A percentile compares a stretch with the other conserved stretches of the same genome.
phyloP scores from a whole-genome alignment of 1,139 yeast species.

The Candida tetrigidarum region DNA sequence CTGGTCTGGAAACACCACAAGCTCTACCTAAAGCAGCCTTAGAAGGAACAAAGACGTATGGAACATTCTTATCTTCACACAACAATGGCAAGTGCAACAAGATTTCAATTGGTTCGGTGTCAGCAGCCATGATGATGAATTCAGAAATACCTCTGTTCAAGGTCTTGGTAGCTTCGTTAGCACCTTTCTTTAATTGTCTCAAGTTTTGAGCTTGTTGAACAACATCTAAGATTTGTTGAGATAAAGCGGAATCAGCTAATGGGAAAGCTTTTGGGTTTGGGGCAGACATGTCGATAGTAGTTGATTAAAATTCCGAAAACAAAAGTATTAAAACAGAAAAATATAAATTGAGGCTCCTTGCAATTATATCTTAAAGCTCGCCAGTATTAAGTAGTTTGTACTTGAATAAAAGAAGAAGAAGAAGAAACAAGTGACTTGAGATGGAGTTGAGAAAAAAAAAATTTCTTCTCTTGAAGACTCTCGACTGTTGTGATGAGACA shows the following conservation, averaged over 20 bases:
- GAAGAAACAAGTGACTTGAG: slow-evolving; percentile 5
- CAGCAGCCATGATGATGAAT: slow-evolving; percentile 99
- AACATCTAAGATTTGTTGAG: slow-evolving; percentile 97
- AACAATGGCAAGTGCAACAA: slow-evolving; percentile 95
- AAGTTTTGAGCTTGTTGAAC: slow-evolving; percentile 98
- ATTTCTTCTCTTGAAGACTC: slow-evolving; percentile 4
- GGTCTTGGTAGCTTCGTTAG: slow-evolving; percentile 99
- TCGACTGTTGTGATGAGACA: slow-evolving; percentile 4
- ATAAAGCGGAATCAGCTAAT: slow-evolving; percentile 91
- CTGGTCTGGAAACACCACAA: slow-evolving; percentile 99
- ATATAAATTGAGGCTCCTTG: slow-evolving; percentile 91
- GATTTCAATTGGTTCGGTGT: slow-evolving; percentile 98
- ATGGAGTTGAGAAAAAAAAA: slow-evolving; percentile 3
- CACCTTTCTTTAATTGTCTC: slow-evolving; percentile 99
- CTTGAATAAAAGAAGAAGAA: slow-evolving; percentile 6
- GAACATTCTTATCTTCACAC: slow-evolving; percentile 99
- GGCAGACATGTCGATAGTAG: slow-evolving; percentile 53
- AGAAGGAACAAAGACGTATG: slow-evolving; percentile 98
- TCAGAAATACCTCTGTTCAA: slow-evolving; percentile 99
- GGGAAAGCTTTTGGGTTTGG: slow-evolving; percentile 98
- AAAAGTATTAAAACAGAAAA: too few species aligned
- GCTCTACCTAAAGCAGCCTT: slow-evolving; percentile 99
- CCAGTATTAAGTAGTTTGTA: slow-evolving; percentile 31
- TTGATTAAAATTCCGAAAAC: slow-evolving; percentile 3
- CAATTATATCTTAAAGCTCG: slow-evolving; percentile 42